These are phyloP conservation scores for Citrus sp. DNA, from an alignment of 345 rosid species.

Conservation along the genomic window DNA sequence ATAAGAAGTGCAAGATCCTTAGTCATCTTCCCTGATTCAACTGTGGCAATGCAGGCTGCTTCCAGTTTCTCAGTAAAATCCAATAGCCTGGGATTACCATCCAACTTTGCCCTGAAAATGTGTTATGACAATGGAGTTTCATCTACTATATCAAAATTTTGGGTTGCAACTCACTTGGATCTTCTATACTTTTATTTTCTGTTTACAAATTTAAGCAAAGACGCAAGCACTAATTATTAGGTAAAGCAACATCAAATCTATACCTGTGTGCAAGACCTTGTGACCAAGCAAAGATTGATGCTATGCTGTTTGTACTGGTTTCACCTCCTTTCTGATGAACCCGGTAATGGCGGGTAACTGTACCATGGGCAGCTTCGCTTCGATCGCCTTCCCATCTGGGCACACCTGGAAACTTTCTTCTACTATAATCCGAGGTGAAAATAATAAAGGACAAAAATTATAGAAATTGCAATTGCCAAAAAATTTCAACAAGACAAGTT, in stretches of 20 bases:
- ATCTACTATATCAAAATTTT: neutral
- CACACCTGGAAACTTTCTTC: conserved; percentile 54
- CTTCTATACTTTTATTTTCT: neutral
- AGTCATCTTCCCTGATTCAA: conserved; percentile 82
- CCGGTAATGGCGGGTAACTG: conserved; percentile 80
- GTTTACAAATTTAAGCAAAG: neutral
- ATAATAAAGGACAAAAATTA: neutral
- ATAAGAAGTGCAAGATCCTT: conserved; percentile 72
- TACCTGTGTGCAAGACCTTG: conserved; percentile 86
- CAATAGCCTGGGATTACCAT: conserved; percentile 53
- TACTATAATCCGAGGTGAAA: neutral
- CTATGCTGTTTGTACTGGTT: conserved; percentile 89
- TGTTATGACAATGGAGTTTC: neutral
- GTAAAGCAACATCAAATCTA: neutral
- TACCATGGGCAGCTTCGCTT: conserved; percentile 93
- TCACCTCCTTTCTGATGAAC: conserved; percentile 87
- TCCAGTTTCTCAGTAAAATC: conserved; percentile 72
- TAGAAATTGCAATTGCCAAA: neutral
- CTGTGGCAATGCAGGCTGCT: conserved; percentile 62
- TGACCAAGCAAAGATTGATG: conserved; percentile 88
- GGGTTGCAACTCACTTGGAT: neutral
- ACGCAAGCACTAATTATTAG: neutral
- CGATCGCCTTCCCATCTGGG: conserved; percentile 90
- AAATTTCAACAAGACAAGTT: conserved; percentile 2
- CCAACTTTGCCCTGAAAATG: conserved; percentile 71